A percentile compares a stretch with the other conserved stretches of the same genome.
phyloP scores from a whole-genome alignment of 208 protist genomes.

The Acanthamoeba lugdunensis region DNA sequence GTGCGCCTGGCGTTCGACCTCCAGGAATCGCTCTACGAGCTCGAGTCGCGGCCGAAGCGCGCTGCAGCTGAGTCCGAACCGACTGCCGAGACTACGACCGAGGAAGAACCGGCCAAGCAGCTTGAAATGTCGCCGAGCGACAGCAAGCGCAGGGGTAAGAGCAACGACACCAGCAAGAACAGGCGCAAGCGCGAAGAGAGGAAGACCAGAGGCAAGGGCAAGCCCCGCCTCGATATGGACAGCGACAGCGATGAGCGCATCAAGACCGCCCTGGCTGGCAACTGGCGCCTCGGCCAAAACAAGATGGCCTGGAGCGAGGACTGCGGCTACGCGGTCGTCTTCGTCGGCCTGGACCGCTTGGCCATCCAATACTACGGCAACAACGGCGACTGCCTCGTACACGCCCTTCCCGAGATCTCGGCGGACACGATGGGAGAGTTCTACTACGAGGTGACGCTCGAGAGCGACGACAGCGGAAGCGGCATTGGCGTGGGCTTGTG shows the following conservation, averaged over 20 bases:
- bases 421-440: not conserved
- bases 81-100: not conserved
- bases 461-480: slow-evolving; percentile 45
- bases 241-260: slow-evolving; percentile 30
- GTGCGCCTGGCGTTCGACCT: slow-evolving; percentile 22
- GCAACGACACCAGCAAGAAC: not conserved
- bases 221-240: not conserved
- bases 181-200: slow-evolving; percentile 3
- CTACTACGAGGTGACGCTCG: slow-evolving; percentile 12
- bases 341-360: slow-evolving; percentile 29
- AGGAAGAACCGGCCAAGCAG: not conserved
- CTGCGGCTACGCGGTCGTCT: slow-evolving; percentile 10
- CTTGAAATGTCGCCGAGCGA: not conserved
- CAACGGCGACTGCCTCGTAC: slow-evolving; percentile 44
- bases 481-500: slow-evolving; percentile 44
- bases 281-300: not conserved
- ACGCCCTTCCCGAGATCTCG: slow-evolving; percentile 30
- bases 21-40: slow-evolving; percentile 22
- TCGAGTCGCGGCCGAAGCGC: not conserved
- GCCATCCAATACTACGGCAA: slow-evolving; percentile 38
- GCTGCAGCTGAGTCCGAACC: not conserved
- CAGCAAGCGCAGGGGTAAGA: not conserved
- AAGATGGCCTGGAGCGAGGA: slow-evolving; percentile 49
- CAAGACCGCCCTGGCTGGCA: not conserved
- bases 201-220: slow-evolving; percentile 1